Base-by-base conservation (phyloP, 371 early-diverging fungal genomes). In the Mucor velutinosus region DNA sequence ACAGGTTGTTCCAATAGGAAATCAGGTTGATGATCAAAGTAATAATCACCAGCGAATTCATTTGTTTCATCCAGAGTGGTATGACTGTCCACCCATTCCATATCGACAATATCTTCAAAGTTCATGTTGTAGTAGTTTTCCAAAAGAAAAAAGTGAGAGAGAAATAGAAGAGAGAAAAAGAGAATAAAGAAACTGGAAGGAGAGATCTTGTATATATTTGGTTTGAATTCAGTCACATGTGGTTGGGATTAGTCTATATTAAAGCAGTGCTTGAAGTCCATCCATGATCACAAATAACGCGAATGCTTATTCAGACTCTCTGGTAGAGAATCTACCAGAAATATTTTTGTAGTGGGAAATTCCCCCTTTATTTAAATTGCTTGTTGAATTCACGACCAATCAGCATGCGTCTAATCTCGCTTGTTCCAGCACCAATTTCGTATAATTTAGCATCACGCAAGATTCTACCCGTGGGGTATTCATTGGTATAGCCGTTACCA, bases 401-500 rank as follows among this genome's bases (percentile, higher is more conserved):
- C 66, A 98, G 77, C 95, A 97, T 94, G n/a, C 99, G 86, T 67
- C 99, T 90, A 77, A 98, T 95, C 81, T 98, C 99, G 67, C 93
- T 93, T 23, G 99, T 98, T 56, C 99, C 99, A 29, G 99, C 98
- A 60, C 98, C 98, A 77, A 98, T 98, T 80, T 98, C 99, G 76
- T 98, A 98, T 15, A 98, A 84, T 81, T 97, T 98, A 29, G 97
- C 97, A 77, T 98, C 99, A 41, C 99, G 88, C 64, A 98, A 77
- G 57, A 97, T 85, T 33, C 99, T 89, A n/a, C 97, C 97, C 3
- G 95, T 91, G 4, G 93, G 92, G 76, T 89, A 97, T 55, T 98
- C 99, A 71, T 95, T 97, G 68, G 95, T 97, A 74, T 95, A 98
- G 0, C 99, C 99, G 77, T 96, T 97, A 19, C 97, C 98, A 33